These are phyloP conservation scores for Aspergillus pseudoviridinutans DNA, from an alignment of 2,329 filamentous ascomycete genomes.

Conservation along the genomic window DNA sequence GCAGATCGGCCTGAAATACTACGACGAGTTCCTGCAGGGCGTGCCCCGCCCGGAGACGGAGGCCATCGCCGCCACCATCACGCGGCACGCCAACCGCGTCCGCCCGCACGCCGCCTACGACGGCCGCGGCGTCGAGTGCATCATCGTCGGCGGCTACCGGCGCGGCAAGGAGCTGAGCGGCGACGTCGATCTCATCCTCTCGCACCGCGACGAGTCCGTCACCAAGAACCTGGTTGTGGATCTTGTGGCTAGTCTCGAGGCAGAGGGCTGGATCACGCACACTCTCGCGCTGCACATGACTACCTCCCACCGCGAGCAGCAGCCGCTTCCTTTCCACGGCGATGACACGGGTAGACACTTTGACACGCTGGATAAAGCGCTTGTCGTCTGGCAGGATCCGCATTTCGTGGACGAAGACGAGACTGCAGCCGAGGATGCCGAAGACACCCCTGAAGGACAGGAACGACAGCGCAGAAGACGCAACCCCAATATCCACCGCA, in stretches of 20 bases:
- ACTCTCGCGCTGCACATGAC: slow-evolving; percentile 67
- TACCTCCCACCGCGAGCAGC: slow-evolving; percentile 69
- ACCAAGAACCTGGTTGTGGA: slow-evolving; percentile 68
- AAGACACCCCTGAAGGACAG: slow-evolving; percentile 6
- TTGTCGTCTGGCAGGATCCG: slow-evolving; percentile 87
- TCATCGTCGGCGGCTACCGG: slow-evolving; percentile 76
- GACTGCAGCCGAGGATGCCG: slow-evolving; percentile 10
- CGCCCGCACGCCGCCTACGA: slow-evolving; percentile 43
- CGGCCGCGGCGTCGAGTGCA: slow-evolving; percentile 49
- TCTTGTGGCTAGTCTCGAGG: slow-evolving; percentile 69
- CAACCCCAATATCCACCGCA: slow-evolving; percentile 71
- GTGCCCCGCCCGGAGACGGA: slow-evolving; percentile 74
- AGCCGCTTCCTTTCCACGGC: slow-evolving; percentile 53
- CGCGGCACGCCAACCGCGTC: slow-evolving; percentile 63
- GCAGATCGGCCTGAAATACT: slow-evolving; percentile 92
- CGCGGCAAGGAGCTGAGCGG: slow-evolving; percentile 69
- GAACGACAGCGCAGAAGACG: slow-evolving; percentile 25
- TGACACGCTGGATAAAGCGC: slow-evolving; percentile 83
- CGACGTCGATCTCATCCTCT: slow-evolving; percentile 83
- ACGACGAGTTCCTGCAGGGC: slow-evolving; percentile 72
- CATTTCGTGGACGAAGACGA: slow-evolving; percentile 37
- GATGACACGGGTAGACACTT: slow-evolving; percentile 54
- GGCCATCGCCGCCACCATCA: slow-evolving; percentile 60
- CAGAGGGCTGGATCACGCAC: slow-evolving; percentile 70
- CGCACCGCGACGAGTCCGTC: slow-evolving; percentile 65